A percentile compares a stretch with the other conserved stretches of the same genome.
phyloP scores from a whole-genome alignment of 192 early-diverging fungal genomes.

The Coemansia sp. region DNA sequence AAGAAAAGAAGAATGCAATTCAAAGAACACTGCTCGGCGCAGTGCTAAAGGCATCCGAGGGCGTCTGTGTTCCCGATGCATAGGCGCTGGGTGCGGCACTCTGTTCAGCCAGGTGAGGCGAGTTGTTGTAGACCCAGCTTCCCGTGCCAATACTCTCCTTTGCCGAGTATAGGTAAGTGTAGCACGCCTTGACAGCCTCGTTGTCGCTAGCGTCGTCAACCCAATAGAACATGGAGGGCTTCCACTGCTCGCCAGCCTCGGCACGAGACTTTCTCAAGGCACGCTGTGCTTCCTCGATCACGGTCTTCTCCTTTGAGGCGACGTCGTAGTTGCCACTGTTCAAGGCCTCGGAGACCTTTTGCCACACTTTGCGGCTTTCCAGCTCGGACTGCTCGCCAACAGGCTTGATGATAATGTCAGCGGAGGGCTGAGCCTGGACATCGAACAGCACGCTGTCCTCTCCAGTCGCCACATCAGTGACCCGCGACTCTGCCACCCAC shows the following conservation, averaged over 20 bases:
- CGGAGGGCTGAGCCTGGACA: constrained; percentile 51
- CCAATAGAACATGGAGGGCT: constrained; percentile 53
- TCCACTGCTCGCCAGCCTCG: constrained; percentile 57
- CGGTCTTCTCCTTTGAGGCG: constrained; percentile 67
- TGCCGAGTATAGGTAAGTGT: constrained; percentile 41
- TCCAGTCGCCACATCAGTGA: constrained; percentile 55
- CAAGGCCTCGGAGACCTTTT: constrained; percentile 66
- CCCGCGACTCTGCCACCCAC: constrained; percentile 67
- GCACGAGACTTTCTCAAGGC: constrained; percentile 61
- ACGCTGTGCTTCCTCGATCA: constrained; percentile 70
- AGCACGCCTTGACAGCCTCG: constrained; percentile 33
- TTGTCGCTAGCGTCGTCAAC: constrained; percentile 45
- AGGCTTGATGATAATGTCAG: constrained; percentile 59
- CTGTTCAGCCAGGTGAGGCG: constrained; percentile 17
- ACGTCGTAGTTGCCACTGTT: constrained; percentile 63
- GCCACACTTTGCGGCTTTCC: constrained; percentile 73
- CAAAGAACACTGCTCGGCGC: constrained; percentile 40
- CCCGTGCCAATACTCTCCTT: constrained; percentile 49
- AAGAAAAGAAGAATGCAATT: background rate
- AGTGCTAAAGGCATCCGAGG: constrained; percentile 50
- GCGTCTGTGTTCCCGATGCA: constrained; percentile 43
- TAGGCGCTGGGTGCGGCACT: constrained; percentile 6
- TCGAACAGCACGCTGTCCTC: constrained; percentile 61
- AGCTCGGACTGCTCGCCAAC: constrained; percentile 59
- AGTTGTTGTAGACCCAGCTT: constrained; percentile 47